phyloP scores from a whole-genome alignment of 2,329 filamentous ascomycete species.

The Eurotiales sp. region DNA sequence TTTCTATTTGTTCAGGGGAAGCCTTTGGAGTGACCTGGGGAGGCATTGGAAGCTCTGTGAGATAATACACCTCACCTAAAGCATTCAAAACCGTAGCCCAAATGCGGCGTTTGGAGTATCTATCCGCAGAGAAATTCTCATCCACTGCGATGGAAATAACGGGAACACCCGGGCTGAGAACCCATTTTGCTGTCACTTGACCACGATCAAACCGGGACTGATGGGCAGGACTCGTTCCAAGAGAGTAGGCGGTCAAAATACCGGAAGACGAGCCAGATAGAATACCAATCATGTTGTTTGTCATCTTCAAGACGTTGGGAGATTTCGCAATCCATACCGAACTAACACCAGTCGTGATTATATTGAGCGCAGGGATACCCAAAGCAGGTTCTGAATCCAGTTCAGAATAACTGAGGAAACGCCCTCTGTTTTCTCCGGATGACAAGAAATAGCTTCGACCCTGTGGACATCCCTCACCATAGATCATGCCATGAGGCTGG shows the following conservation, averaged over 20 bases:
- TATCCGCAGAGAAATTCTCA: constrained; percentile 70
- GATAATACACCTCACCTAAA: constrained; percentile 83
- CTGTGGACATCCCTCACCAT: constrained; percentile 81
- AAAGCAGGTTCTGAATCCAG: constrained; percentile 59
- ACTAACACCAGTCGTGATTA: constrained; percentile 67
- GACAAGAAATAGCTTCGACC: constrained; percentile 76
- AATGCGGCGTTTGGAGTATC: constrained; percentile 66
- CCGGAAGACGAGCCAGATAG: constrained; percentile 80
- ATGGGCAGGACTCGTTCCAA: constrained; percentile 60
- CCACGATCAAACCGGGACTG: constrained; percentile 64
- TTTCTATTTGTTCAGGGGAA: constrained; percentile 50
- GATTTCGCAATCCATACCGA: constrained; percentile 91
- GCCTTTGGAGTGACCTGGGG: constrained; percentile 43
- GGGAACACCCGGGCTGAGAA: constrained; percentile 85
- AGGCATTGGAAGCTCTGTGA: constrained; percentile 62
- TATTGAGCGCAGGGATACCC: constrained; percentile 73
- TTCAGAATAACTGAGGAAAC: constrained; percentile 64
- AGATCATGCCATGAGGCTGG: constrained; percentile 75
- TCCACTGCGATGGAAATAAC: constrained; percentile 82
- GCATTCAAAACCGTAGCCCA: constrained; percentile 96
- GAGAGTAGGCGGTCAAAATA: constrained; percentile 74
- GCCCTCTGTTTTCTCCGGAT: constrained; percentile 69
- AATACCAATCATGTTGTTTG: constrained; percentile 75
- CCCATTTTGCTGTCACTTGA: constrained; percentile 83
- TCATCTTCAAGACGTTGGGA: constrained; percentile 63